Evolutionary conservation across 2,329 filamentous ascomycete species (phyloP), one percentile per base, ranked within the genome.

Genomic region (Byssothecium circinans): DNA sequence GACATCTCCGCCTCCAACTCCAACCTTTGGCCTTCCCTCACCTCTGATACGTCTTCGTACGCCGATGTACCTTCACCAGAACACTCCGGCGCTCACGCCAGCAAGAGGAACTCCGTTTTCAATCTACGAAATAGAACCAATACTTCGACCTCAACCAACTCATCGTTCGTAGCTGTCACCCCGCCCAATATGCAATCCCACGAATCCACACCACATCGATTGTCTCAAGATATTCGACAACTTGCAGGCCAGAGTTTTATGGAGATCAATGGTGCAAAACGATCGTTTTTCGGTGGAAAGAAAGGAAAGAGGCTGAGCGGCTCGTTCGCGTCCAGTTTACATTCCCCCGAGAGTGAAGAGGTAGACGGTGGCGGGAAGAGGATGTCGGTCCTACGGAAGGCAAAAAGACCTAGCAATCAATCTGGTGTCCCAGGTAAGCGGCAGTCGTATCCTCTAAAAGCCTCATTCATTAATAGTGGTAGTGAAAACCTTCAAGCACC

Each of bases 101-200:
- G 51, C 27, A 69, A 61, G 46, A 58, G 70, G 47, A 65, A 49
- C 36, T 72, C 68, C 8, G 64, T 73, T 2, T 71, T 73, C 45
- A 68, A 61, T 18, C 49, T 71, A 25, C 64, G 70, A 30, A 67
- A 68, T 7, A 59, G 70, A 42, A 72, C 69, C 36, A 72, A 71
- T 19, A 73, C 70, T 7, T 58, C 62, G 27, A 58, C 56, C 14
- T 71, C 69, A n/a, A 58, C 55, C n/a, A 54, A 60, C 8, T 68
- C 67, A 19, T 67, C 64, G 1, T 51, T 62, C 32, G 44, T 57
- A 11, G 63, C 62, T 29, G 49, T 59, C 10, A 53, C 52, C 29
- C 54, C 61, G 43, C 43, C 56, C 33, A 57, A 52, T 36, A 65
- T 64, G 62, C 50, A 57, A 33, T 50, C 52, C 11, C 38, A 56